A percentile compares a stretch with the other conserved stretches of the same genome.
These are phyloP conservation scores for Acanthamoeba castellanii DNA, from an alignment of 208 protist genomes.

Conservation along the genomic window DNA sequence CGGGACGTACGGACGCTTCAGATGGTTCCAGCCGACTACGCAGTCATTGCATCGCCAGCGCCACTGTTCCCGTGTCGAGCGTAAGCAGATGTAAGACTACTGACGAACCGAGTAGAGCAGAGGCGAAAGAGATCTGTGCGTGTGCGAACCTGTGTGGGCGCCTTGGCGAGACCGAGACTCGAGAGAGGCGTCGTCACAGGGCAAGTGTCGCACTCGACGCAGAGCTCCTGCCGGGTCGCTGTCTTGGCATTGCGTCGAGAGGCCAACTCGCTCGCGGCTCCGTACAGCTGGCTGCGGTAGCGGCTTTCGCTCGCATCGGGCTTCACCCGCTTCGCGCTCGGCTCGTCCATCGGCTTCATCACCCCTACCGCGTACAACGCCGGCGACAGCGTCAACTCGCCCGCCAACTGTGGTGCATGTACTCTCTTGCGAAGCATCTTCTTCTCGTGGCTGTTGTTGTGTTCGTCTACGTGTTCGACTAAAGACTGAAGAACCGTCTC, in stretches of 20 bases:
- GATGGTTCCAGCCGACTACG: background rate
- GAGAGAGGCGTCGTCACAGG: background rate
- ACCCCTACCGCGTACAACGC: background rate
- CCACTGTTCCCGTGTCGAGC: background rate
- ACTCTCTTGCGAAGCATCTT: background rate
- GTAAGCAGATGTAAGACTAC: background rate
- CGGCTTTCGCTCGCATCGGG: background rate
- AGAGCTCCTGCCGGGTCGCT: background rate
- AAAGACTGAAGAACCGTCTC: too few relatives aligned
- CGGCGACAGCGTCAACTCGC: background rate
- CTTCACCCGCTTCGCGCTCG: background rate
- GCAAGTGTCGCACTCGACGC: background rate
- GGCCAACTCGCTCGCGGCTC: background rate
- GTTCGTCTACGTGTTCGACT: too few relatives aligned
- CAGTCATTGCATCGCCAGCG: background rate
- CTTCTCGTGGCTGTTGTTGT: too few relatives aligned
- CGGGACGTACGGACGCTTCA: background rate
- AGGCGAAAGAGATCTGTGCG: background rate
- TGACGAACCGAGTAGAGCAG: background rate
- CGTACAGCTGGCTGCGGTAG: background rate
- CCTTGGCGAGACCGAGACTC: background rate
- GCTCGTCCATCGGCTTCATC: background rate
- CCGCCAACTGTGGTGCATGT: background rate
- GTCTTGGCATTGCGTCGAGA: background rate
- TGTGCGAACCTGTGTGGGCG: background rate